Conservation (phyloP, 495 filamentous ascomycete species). For the Saxispiralis lemnorum region DNA sequence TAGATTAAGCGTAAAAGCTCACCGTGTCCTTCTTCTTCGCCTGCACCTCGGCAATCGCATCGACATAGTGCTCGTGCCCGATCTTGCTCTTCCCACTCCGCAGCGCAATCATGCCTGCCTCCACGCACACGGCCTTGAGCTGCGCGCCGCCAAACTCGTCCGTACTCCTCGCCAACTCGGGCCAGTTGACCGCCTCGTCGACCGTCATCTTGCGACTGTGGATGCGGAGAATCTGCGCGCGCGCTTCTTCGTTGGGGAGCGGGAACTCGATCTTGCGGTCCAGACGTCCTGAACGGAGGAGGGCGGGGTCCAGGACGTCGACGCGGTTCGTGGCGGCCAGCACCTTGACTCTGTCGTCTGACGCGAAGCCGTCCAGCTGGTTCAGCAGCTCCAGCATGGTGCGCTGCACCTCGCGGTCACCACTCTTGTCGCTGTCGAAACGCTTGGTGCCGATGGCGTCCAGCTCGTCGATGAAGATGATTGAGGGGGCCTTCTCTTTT, state of each 20-base stretch:
- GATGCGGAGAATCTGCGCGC: constrained; percentile 91
- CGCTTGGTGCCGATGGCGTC: constrained; percentile 96
- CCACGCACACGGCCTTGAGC: constrained; percentile 95
- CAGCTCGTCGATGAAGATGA: constrained; percentile 99
- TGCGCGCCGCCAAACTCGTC: constrained; percentile 97
- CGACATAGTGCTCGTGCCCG: constrained; percentile 94
- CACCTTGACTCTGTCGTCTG: constrained; percentile 98
- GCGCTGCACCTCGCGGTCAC: constrained; percentile 93
- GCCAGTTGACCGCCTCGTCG: constrained; percentile 86
- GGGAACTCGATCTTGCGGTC: constrained; percentile 99
- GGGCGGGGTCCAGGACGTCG: constrained; percentile 87
- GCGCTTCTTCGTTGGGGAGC: constrained; percentile 94
- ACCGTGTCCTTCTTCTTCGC: constrained; percentile 66
- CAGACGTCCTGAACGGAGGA: constrained; percentile 83
- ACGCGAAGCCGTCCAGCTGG: constrained; percentile 95
- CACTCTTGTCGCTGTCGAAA: constrained; percentile 96
- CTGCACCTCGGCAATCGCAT: constrained; percentile 93
- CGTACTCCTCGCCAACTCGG: constrained; percentile 86
- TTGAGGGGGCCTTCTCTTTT: constrained; percentile 94
- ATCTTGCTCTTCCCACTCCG: constrained; percentile 85
- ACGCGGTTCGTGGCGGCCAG: constrained; percentile 95
- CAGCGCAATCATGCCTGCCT: constrained; percentile 97
- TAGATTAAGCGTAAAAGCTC: constrained; percentile 10
- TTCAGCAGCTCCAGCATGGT: constrained; percentile 99
- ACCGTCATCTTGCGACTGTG: constrained; percentile 98